phyloP scores from a whole-genome alignment of 2,329 filamentous ascomycete species.

The Diaporthe citriasiana region DNA sequence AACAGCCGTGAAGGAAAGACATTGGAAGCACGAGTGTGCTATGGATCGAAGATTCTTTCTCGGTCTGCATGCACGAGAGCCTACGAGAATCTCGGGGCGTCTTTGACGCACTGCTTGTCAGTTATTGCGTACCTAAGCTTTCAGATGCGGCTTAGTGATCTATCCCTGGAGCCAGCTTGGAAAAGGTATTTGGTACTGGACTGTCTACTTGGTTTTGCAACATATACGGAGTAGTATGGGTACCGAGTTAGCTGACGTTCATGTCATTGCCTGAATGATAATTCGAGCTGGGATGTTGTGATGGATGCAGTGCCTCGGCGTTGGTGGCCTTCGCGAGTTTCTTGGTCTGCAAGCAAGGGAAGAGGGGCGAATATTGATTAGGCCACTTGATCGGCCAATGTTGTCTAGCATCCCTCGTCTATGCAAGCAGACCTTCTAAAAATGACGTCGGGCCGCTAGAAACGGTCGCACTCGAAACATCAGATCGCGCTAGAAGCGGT shows the following conservation, averaged over 20 bases:
- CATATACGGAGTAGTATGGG: too few species aligned
- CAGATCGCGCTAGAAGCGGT: conserved; percentile 5
- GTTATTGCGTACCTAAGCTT: not conserved
- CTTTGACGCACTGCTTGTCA: not conserved
- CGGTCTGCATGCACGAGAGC: too few species aligned
- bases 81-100: not conserved
- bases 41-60: too few species aligned
- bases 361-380: not conserved
- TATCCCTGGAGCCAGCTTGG: not conserved
- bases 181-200: too few species aligned
- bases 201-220: too few species aligned
- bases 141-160: not conserved
- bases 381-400: too few species aligned
- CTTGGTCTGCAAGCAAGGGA: not conserved
- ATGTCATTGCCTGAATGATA: not conserved
- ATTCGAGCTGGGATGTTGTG: not conserved
- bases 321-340: not conserved
- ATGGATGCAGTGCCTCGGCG: not conserved
- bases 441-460: conserved; percentile 23
- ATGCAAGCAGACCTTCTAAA: conserved; percentile 8
- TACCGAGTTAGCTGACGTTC: not conserved
- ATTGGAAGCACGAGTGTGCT: too few species aligned
- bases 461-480: conserved; percentile 11
- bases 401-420: not conserved
- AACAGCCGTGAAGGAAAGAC: too few species aligned